A percentile compares a stretch with the other conserved stretches of the same genome.
Evolutionary conservation across 768 basidiomycete genomes (phyloP).

Genomic region (Lactarius hengduanensis): DNA sequence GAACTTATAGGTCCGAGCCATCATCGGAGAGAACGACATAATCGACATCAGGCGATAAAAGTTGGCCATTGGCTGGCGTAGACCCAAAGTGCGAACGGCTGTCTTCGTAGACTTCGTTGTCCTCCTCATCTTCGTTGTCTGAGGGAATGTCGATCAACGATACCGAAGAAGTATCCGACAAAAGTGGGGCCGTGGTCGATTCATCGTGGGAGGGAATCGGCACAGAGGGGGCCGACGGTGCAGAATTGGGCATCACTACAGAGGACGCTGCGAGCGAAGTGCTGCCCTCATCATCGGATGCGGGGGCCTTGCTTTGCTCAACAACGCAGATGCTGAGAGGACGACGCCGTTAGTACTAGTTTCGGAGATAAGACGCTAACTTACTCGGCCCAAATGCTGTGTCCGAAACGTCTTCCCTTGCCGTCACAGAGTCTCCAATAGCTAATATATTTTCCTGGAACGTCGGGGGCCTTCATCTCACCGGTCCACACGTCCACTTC

Average conservation of each 20-base stretch:
- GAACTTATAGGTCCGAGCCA: constrained; percentile 43
- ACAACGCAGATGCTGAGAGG: constrained; percentile 61
- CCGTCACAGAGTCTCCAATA: constrained; percentile 74
- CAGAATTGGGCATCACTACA: constrained; percentile 58
- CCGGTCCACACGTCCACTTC: constrained; percentile 66
- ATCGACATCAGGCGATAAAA: constrained; percentile 42
- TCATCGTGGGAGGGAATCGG: constrained; percentile 26
- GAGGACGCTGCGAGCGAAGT: constrained; percentile 69
- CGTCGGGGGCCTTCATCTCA: constrained; percentile 81
- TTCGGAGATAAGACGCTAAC: constrained; percentile 33
- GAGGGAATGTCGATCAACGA: constrained; percentile 63
- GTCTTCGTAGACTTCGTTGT: constrained; percentile 58
- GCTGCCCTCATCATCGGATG: constrained; percentile 37
- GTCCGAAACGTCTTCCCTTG: constrained; percentile 60
- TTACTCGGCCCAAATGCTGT: constrained; percentile 79
- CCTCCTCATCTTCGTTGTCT: constrained; percentile 49
- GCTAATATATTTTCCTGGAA: constrained; percentile 67
- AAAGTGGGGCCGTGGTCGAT: constrained; percentile 32
- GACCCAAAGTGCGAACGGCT: constrained; percentile 44
- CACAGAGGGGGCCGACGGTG: constrained; percentile 15
- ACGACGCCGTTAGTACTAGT: not conserved
- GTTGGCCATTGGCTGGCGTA: constrained; percentile 27
- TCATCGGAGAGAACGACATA: constrained; percentile 78
- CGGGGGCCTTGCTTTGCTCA: constrained; percentile 40
- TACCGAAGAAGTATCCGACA: constrained; percentile 43